Evolutionary conservation across 1,284 basidiomycete genomes (phyloP), one percentile per base, ranked within the genome.

Genomic region (Boletellus dicymbophilus): DNA sequence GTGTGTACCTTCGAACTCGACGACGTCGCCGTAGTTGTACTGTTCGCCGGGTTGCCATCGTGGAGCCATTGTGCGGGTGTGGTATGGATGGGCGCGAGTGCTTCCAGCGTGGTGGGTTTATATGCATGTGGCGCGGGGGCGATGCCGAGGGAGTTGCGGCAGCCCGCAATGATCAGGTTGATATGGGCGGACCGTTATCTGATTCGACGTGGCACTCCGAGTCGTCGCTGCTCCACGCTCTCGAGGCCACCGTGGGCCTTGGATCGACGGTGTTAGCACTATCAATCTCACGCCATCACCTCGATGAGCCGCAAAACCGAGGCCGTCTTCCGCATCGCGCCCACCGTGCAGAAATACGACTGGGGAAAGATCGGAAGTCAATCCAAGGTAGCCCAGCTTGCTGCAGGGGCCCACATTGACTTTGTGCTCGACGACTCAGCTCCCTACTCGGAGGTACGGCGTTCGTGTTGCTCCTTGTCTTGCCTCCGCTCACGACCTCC

Each of bases 311-410:
- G 37, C 46, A 40, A 47, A 26, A 49, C 55, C n/a, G 55, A 61
- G 16, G 53, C 66, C 1, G 81, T 88, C n/a, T 89, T 90, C 68
- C 84, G 81, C 63, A 77, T 90, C 58, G 59, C 77, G 8, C 87
- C 88, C 4, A 88, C 85, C 4, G 76, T 77, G 3, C 87, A 90
- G 59, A 74, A 80, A 55, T 90, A 90, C 58, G 84, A 88, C 67
- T 90, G 88, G 87, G 87, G 87, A 20, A 86, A 83, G 70, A 65
- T 74, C 15, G 88, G 87, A 3, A 66, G 67, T 4, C 71, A 66
- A 33, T 86, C 86, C 51, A 85, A 82, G 62, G 88, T 86, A 21
- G 85, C 86, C 8, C 63, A 70, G 27, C 56, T 71, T 18, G 65
- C 69, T n/a, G 50, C 52, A 27, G 65, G 59, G 4, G 59, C 66